A percentile compares a stretch with the other conserved stretches of the same genome.
phyloP scores from a whole-genome alignment of 2,329 filamentous ascomycete genomes.

The Fusarium brachygibbosum region DNA sequence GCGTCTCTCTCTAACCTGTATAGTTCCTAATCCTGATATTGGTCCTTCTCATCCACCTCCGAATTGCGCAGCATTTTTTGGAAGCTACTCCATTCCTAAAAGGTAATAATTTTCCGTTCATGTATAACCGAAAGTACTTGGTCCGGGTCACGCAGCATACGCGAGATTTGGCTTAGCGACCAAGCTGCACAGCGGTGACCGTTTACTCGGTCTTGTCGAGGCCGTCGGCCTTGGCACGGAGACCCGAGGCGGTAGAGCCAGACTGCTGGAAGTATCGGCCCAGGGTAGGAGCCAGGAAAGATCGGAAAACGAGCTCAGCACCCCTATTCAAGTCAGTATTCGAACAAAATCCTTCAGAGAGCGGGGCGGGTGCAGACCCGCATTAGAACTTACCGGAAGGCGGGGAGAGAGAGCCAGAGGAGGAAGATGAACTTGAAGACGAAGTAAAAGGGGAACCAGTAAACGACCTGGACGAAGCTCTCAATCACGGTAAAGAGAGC shows the following conservation, averaged over 20 bases:
- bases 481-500: conserved; percentile 85
- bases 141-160: conserved; percentile 41
- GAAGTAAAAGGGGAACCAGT: conserved; percentile 99
- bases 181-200: conserved; percentile 38
- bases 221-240: conserved; percentile 88
- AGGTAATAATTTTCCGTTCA: conserved; percentile 31
- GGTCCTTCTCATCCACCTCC: conserved; percentile 33
- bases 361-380: conserved; percentile 20
- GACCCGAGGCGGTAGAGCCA: conserved; percentile 84
- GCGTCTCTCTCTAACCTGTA: conserved; percentile 20
- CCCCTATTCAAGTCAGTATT: conserved; percentile 70
- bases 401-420: conserved; percentile 96
- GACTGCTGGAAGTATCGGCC: conserved; percentile 86
- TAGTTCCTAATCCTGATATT: conserved; percentile 10
- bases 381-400: conserved; percentile 79
- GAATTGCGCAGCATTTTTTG: conserved; percentile 19
- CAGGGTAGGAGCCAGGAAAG: conserved; percentile 91
- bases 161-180: conserved; percentile 47
- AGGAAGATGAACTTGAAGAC: conserved; percentile 99
- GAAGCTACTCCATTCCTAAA: conserved; percentile 28
- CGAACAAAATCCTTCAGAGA: conserved; percentile 11
- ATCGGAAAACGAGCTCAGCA: conserved; percentile 96
- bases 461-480: conserved; percentile 85
- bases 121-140: conserved; percentile 42
- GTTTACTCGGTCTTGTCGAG: conserved; percentile 76